Percentiles rank a stretch among this genome's conserved stretches.
Conservation (phyloP, 1,284 basidiomycete species). For the Rhodotorula sp. region DNA sequence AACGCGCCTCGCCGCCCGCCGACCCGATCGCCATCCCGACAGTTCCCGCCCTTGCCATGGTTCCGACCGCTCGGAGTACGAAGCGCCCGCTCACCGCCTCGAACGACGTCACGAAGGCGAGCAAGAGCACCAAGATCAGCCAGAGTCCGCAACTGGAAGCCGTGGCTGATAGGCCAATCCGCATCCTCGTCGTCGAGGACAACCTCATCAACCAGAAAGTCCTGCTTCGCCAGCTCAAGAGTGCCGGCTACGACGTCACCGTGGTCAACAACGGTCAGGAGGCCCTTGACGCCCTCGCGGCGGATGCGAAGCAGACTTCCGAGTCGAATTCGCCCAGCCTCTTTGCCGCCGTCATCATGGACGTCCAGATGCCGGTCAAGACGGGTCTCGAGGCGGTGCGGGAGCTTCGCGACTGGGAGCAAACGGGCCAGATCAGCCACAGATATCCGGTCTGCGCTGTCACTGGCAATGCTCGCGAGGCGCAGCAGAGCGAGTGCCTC, state of each 20-base stretch:
- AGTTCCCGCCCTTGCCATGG: neutral
- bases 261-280: slow-evolving; percentile 52
- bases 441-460: slow-evolving; percentile 16
- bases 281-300: slow-evolving; percentile 45
- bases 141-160: too few relatives aligned
- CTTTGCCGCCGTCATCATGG: slow-evolving; percentile 30
- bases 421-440: slow-evolving; percentile 4
- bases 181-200: slow-evolving; percentile 41
- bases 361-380: slow-evolving; percentile 39
- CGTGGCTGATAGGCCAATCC: neutral
- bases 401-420: slow-evolving; percentile 30
- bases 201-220: slow-evolving; percentile 48
- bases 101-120: neutral
- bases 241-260: slow-evolving; percentile 48
- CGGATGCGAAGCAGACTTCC: neutral
- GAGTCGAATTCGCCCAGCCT: neutral
- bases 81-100: neutral
- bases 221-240: slow-evolving; percentile 48
- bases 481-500: neutral
- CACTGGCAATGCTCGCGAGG: slow-evolving; percentile 15
- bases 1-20: neutral
- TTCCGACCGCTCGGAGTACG: neutral
- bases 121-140: too few relatives aligned
- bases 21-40: neutral
- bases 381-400: slow-evolving; percentile 34